These are phyloP conservation scores for Heterobasidion parviporum DNA, from an alignment of 1,284 basidiomycete genomes.

Conservation along the genomic window DNA sequence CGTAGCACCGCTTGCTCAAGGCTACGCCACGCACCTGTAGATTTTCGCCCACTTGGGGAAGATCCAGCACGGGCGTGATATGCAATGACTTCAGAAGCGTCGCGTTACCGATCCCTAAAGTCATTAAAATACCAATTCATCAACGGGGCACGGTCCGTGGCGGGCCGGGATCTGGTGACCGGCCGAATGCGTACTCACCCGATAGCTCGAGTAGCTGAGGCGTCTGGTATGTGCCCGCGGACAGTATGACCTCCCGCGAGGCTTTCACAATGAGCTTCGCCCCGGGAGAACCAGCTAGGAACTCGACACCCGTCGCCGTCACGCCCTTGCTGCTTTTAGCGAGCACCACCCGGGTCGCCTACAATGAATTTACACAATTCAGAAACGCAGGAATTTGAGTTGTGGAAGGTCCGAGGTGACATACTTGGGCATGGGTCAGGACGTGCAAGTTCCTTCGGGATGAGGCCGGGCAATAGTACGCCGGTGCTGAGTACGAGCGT, in stretches of 20 bases:
- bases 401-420: not conserved
- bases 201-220: not conserved
- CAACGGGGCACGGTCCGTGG: too few relatives aligned
- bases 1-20: too few relatives aligned
- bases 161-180: too few relatives aligned
- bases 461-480: not conserved
- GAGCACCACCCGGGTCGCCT: not conserved
- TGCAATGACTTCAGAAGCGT: not conserved
- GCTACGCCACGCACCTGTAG: not conserved
- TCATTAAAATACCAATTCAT: too few relatives aligned
- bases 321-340: not conserved
- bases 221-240: constrained; percentile 7
- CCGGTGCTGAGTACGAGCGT: not conserved
- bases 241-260: constrained; percentile 11
- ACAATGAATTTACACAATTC: not conserved
- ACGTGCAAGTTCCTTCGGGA: not conserved
- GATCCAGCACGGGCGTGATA: not conserved
- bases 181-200: not conserved
- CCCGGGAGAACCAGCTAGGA: not conserved
- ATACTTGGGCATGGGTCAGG: not conserved
- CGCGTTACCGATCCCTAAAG: not conserved
- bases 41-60: not conserved
- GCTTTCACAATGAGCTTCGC: not conserved
- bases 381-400: too few relatives aligned
- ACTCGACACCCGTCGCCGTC: not conserved